Percentiles rank a stretch among this genome's conserved stretches.
Conservation (phyloP, 2,329 filamentous ascomycete genomes). For the Ilyonectria sp. region DNA sequence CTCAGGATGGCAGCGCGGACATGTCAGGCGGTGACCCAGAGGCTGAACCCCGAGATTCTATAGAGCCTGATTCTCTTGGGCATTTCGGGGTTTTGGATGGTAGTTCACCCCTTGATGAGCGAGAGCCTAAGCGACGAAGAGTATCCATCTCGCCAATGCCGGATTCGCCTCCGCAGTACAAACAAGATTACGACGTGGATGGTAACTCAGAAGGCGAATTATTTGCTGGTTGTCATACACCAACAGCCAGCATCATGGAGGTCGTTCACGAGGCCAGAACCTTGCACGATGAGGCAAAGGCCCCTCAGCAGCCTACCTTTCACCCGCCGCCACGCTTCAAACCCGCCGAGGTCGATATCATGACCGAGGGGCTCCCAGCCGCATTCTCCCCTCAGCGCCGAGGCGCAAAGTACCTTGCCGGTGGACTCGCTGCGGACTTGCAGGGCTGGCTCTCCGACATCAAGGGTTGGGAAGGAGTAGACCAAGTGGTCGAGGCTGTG, state of each 20-base stretch:
- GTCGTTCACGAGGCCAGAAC: conserved; percentile 29
- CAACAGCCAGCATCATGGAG: conserved; percentile 31
- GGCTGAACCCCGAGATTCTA: conserved; percentile 1
- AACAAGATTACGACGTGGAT: conserved; percentile 6
- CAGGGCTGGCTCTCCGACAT: conserved; percentile 60
- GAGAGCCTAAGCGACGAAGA: conserved; percentile 48
- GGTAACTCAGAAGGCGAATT: conserved; percentile 12
- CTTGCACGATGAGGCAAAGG: conserved; percentile 36
- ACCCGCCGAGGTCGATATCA: conserved; percentile 43
- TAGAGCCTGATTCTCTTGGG: conserved; percentile 26
- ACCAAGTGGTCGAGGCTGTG: conserved; percentile 30
- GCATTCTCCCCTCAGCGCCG: conserved; percentile 57
- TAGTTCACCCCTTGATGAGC: conserved; percentile 32
- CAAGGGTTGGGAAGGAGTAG: conserved; percentile 51
- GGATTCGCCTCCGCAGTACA: conserved; percentile 28
- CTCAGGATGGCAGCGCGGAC: conserved; percentile 27
- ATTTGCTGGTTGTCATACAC: conserved; percentile 19
- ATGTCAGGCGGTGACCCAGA: conserved; percentile 26
- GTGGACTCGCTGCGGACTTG: conserved; percentile 57
- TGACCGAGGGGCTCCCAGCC: conserved; percentile 43
- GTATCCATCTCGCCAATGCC: conserved; percentile 48
- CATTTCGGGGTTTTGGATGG: conserved; percentile 16
- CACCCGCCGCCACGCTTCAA: conserved; percentile 59
- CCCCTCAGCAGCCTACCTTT: conserved; percentile 56
- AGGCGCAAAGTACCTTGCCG: conserved; percentile 53